Evolutionary conservation across 106 monocot genomes (phyloP).

Genomic region (Platanthera guangdongensis): DNA sequence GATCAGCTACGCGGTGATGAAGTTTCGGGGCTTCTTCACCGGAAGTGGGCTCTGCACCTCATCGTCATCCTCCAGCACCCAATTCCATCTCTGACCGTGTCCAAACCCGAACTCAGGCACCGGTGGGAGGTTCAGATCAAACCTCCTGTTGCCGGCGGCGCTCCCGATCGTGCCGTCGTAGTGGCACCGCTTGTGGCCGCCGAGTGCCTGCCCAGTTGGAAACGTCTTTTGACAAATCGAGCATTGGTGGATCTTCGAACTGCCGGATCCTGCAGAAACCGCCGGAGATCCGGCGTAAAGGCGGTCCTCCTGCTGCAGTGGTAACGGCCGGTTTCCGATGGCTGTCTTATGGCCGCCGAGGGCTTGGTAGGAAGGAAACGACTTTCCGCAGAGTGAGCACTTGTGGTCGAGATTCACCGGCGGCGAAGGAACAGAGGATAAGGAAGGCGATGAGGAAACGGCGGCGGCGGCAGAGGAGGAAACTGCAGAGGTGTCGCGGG

Average conservation of each 20-base stretch:
- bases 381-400: constrained; percentile 51
- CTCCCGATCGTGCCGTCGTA: constrained; percentile 38
- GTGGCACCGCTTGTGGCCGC: constrained; percentile 49
- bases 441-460: constrained; percentile 2
- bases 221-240: constrained; percentile 37
- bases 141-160: not conserved
- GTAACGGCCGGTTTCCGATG: constrained; percentile 15
- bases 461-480: not conserved
- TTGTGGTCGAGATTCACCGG: constrained; percentile 14
- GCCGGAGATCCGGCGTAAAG: not conserved
- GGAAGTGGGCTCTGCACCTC: constrained; percentile 50
- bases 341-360: constrained; percentile 48
- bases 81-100: not conserved
- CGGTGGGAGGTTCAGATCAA: constrained; percentile 50
- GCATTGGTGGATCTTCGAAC: constrained; percentile 26
- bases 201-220: constrained; percentile 43
- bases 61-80: constrained; percentile 25
- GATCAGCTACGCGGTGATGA: constrained; percentile 12
- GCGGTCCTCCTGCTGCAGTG: not conserved
- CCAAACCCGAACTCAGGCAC: constrained; percentile 23
- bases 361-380: constrained; percentile 48
- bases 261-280: not conserved
- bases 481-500: constrained; percentile 17
- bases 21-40: constrained; percentile 31
- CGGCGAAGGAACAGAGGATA: not conserved